These are phyloP conservation scores for Triticum timopheevii DNA, from an alignment of 176 grass and related monocot genomes.

Conservation along the genomic window DNA sequence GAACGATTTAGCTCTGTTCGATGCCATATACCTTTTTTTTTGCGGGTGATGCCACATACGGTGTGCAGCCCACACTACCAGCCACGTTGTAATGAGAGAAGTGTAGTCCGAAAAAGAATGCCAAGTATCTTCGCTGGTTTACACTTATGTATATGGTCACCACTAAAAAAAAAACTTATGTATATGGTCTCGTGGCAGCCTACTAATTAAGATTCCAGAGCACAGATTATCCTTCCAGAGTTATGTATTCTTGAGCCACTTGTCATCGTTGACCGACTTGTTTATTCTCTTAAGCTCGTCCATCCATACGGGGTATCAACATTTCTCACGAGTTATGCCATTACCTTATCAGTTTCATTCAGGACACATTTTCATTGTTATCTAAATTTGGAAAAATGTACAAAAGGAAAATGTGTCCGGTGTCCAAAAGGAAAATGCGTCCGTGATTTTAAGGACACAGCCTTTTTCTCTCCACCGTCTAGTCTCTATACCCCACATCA, in stretches of 20 bases:
- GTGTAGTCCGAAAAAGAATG: conserved; percentile 9
- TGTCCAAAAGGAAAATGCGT: too few relatives aligned
- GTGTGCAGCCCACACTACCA: background rate
- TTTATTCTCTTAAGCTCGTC: background rate
- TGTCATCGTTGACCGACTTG: background rate
- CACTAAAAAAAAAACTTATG: too few relatives aligned
- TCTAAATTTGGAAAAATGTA: too few relatives aligned
- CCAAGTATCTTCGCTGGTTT: background rate
- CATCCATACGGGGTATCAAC: background rate
- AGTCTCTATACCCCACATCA: background rate
- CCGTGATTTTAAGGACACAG: too few relatives aligned
- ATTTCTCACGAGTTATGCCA: background rate
- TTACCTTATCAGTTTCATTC: background rate
- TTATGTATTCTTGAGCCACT: background rate
- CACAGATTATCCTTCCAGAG: background rate
- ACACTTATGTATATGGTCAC: background rate
- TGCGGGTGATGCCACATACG: conserved; percentile 10
- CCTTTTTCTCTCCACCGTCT: background rate
- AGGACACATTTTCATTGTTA: background rate
- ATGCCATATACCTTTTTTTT: background rate
- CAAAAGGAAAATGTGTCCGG: too few relatives aligned
- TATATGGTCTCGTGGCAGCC: background rate
- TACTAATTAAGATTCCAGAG: conserved; percentile 10
- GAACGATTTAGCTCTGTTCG: background rate
- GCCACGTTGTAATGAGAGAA: background rate